phyloP scores from a whole-genome alignment of 768 basidiomycete genomes.

The Mycena galericulata region DNA sequence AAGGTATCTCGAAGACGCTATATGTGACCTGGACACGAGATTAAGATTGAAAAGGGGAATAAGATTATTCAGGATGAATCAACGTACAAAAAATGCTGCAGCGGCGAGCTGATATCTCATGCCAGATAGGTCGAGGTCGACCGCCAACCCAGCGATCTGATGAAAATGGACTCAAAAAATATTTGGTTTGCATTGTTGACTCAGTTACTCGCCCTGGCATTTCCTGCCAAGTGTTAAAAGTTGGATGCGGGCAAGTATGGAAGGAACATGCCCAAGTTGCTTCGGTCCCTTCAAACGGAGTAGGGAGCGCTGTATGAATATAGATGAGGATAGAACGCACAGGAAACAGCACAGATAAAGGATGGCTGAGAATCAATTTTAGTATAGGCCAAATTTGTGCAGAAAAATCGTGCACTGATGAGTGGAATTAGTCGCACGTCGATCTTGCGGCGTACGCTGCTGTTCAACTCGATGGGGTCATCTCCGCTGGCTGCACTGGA shows the following conservation, averaged over 20 bases:
- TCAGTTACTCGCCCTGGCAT: constrained; percentile 49
- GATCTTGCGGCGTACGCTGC: constrained; percentile 16
- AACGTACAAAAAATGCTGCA: constrained; percentile 43
- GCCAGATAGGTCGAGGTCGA: constrained; percentile 44
- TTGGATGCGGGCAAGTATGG: neutral
- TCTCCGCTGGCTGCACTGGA: constrained; percentile 24
- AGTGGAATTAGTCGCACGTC: constrained; percentile 53
- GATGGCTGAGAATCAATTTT: constrained; percentile 40
- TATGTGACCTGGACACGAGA: constrained; percentile 37
- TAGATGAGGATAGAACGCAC: constrained; percentile 52
- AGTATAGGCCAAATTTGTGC: no score
- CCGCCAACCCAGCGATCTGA: constrained; percentile 58
- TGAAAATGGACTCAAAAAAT: neutral
- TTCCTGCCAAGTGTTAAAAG: constrained; percentile 42
- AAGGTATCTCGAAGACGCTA: constrained; percentile 43
- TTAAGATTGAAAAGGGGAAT: neutral
- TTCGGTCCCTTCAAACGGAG: constrained; percentile 49
- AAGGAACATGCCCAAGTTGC: constrained; percentile 54
- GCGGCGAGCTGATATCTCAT: constrained; percentile 43
- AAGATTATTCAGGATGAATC: neutral
- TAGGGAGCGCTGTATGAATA: neutral
- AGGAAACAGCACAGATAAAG: constrained; percentile 70
- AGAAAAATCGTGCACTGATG: constrained; percentile 37
- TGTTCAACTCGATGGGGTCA: constrained; percentile 36
- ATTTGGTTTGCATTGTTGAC: no score